phyloP scores from a whole-genome alignment of 768 basidiomycete genomes.

The Pleurotus citrinopileatus region DNA sequence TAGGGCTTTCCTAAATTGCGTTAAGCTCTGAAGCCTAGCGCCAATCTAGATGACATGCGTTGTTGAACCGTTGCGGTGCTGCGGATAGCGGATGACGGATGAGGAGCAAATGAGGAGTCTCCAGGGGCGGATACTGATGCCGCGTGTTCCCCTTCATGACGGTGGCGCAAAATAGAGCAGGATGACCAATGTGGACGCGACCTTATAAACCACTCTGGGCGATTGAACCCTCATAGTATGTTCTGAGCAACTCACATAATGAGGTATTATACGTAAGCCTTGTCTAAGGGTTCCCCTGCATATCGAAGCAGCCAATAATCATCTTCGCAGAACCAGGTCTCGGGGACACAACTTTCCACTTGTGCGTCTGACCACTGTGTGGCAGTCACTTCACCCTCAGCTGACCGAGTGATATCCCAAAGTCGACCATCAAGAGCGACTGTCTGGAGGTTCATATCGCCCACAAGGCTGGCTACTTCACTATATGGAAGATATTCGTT shows the following conservation, averaged over 20 bases:
- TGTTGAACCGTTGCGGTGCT: too few relatives aligned
- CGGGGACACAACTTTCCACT: constrained; percentile 1
- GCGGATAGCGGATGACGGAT: too few relatives aligned
- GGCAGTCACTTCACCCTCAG: not conserved
- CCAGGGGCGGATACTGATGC: too few relatives aligned
- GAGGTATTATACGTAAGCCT: not conserved
- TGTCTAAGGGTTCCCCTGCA: not conserved
- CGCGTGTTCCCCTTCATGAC: too few relatives aligned
- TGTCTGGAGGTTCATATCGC: not conserved
- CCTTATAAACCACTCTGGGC: too few relatives aligned
- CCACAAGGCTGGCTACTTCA: not conserved
- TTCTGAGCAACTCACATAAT: too few relatives aligned
- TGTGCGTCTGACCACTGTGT: not conserved
- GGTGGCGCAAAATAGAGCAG: too few relatives aligned
- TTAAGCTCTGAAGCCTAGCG: too few relatives aligned
- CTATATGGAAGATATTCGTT: constrained; percentile 1
- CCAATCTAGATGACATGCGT: too few relatives aligned
- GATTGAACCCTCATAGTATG: too few relatives aligned
- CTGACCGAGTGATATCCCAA: not conserved
- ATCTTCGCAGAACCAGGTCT: not conserved
- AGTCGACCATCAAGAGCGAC: not conserved
- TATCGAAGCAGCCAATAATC: constrained; percentile 7
- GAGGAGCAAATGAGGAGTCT: too few relatives aligned
- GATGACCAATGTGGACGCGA: too few relatives aligned
- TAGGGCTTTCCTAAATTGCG: not conserved